Evolutionary conservation across 768 basidiomycete species (phyloP).

Genomic region (Pleurotus tuber-regium): DNA sequence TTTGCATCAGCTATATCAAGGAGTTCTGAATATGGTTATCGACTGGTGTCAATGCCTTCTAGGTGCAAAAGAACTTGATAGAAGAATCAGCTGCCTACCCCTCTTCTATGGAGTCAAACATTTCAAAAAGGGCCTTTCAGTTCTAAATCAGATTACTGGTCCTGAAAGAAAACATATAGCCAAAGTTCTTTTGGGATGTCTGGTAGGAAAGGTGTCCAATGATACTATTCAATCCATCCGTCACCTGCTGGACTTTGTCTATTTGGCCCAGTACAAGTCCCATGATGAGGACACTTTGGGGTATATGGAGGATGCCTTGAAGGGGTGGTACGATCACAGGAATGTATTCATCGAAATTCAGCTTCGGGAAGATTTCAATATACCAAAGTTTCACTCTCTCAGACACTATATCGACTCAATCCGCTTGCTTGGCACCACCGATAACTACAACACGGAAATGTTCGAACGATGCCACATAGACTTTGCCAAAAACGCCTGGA

Average conservation of each 20-base stretch:
- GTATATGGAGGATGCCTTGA: constrained; percentile 20
- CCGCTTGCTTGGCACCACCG: constrained; percentile 14
- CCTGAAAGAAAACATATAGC: constrained; percentile 33
- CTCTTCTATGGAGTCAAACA: constrained; percentile 25
- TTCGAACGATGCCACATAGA: constrained; percentile 14
- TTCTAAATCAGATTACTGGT: constrained; percentile 35
- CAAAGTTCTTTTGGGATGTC: constrained; percentile 21
- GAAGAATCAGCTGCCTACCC: constrained; percentile 28
- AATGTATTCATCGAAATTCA: constrained; percentile 24
- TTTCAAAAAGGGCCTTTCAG: constrained; percentile 35
- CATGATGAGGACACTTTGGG: constrained; percentile 25
- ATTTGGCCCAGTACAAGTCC: constrained; percentile 24
- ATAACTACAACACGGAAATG: constrained; percentile 16
- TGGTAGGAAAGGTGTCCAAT: constrained; percentile 19
- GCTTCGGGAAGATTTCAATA: constrained; percentile 9
- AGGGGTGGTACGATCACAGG: constrained; percentile 26
- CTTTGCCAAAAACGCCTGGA: constrained; percentile 28
- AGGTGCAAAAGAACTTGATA: constrained; percentile 33
- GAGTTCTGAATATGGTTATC: constrained; percentile 41
- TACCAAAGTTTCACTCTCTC: constrained; percentile 11
- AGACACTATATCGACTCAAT: constrained; percentile 9
- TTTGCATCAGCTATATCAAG: constrained; percentile 49
- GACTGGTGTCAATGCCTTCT: constrained; percentile 28
- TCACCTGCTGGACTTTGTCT: constrained; percentile 33
- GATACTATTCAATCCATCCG: constrained; percentile 15